These are phyloP conservation scores for Termitomyces sp. DNA, from an alignment of 768 basidiomycete species.

Conservation along the genomic window DNA sequence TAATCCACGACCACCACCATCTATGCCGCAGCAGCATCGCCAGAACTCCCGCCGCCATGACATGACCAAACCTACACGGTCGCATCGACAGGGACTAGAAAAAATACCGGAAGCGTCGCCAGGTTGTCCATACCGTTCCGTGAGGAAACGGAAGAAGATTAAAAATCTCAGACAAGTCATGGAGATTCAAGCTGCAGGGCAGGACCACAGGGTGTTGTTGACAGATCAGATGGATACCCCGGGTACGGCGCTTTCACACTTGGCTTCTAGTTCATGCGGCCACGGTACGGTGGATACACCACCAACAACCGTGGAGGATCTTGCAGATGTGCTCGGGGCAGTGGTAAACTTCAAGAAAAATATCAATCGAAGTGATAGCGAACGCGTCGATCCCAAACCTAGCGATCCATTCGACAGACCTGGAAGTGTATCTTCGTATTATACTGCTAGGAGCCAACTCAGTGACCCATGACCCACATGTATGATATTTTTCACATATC, in stretches of 20 bases:
- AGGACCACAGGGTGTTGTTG: neutral
- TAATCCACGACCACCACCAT: conserved; percentile 21
- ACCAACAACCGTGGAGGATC: conserved; percentile 17
- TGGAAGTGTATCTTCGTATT: conserved; percentile 32
- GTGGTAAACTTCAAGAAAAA: conserved; percentile 1
- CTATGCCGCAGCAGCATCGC: conserved; percentile 11
- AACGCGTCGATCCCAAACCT: neutral
- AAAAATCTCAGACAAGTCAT: conserved; percentile 3
- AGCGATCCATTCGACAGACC: conserved; percentile 20
- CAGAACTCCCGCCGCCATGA: neutral
- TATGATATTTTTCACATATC: neutral
- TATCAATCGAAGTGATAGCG: neutral
- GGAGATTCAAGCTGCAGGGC: neutral
- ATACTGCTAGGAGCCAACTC: conserved; percentile 32
- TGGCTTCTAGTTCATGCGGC: conserved; percentile 9
- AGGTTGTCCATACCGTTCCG: conserved; percentile 1
- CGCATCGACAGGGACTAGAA: neutral
- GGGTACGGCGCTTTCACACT: neutral
- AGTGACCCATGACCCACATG: conserved; percentile 11
- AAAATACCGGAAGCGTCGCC: conserved; percentile 1
- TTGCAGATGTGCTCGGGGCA: conserved; percentile 2
- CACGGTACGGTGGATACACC: conserved; percentile 18
- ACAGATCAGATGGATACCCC: conserved; percentile 6
- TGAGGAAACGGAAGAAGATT: conserved; percentile 9
- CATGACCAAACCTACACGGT: neutral